Evolutionary conservation across 202 grass and related monocot genomes (phyloP).

Genomic region (Panicum virgatum): DNA sequence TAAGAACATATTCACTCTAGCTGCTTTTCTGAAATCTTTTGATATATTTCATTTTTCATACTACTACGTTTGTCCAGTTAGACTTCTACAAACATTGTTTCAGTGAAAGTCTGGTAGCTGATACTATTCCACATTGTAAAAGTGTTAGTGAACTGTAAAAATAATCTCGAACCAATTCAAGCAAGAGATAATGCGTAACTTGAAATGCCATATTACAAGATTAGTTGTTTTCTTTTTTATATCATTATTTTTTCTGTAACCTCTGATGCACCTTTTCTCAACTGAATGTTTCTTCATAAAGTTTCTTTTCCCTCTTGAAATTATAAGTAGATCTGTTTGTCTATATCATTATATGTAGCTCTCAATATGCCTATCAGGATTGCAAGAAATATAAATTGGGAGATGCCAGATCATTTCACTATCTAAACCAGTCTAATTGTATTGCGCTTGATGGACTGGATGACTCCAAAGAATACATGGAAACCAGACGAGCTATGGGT

Average conservation of each 20-base stretch:
- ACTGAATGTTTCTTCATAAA: neutral
- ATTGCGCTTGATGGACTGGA: conserved; percentile 75
- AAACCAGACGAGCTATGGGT: conserved; percentile 91
- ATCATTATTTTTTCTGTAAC: neutral
- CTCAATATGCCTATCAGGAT: conserved; percentile 55
- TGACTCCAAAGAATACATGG: conserved; percentile 76
- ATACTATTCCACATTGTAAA: conserved; percentile 26
- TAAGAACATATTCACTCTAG: conserved; percentile 38
- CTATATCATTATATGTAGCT: conserved; percentile 19
- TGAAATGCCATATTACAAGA: conserved; percentile 20
- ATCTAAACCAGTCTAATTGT: conserved; percentile 96
- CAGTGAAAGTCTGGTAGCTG: neutral
- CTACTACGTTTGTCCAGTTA: neutral
- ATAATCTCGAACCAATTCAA: conserved; percentile 11
- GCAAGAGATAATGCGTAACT: neutral
- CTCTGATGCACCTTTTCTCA: neutral
- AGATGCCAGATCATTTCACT: conserved; percentile 78
- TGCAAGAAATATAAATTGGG: conserved; percentile 75
- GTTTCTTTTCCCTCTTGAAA: neutral
- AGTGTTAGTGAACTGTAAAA: neutral
- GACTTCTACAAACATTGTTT: neutral
- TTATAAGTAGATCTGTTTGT: conserved; percentile 16
- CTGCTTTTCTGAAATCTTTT: conserved; percentile 20
- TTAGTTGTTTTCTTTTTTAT: neutral
- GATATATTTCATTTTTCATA: conserved; percentile 6